These are phyloP conservation scores for Chalciporus piperatus DNA, from an alignment of 768 basidiomycete species.

Conservation along the genomic window DNA sequence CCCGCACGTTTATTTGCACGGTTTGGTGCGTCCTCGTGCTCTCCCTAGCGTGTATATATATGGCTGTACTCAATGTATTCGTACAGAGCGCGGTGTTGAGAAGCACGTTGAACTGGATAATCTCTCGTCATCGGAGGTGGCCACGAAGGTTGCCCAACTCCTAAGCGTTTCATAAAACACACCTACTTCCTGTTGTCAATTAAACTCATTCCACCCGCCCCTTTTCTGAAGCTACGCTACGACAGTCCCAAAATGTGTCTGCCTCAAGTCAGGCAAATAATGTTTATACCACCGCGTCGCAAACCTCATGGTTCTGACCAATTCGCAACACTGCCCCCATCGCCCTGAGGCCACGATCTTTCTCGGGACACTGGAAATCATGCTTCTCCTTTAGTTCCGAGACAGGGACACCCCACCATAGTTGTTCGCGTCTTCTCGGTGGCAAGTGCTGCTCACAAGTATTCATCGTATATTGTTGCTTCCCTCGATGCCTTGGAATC, in stretches of 20 bases:
- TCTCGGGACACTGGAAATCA: constrained; percentile 15
- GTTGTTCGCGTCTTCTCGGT: not conserved
- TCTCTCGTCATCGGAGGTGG: constrained; percentile 68
- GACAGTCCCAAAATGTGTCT: not conserved
- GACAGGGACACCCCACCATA: constrained; percentile 1
- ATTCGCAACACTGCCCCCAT: constrained; percentile 11
- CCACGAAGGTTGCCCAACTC: constrained; percentile 65
- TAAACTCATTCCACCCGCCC: constrained; percentile 4
- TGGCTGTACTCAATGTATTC: constrained; percentile 16
- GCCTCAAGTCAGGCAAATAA: not conserved
- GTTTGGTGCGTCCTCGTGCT: constrained; percentile 59
- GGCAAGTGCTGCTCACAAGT: not conserved
- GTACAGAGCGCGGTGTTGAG: constrained; percentile 74
- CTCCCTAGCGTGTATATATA: constrained; percentile 6
- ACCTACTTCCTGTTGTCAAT: constrained; percentile 2
- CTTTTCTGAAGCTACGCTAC: not conserved
- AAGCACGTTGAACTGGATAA: constrained; percentile 79
- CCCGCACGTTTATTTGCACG: constrained; percentile 82
- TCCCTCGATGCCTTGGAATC: not conserved
- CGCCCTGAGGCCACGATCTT: constrained; percentile 22
- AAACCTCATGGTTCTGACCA: not conserved
- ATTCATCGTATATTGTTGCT: not conserved
- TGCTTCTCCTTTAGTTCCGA: constrained; percentile 12
- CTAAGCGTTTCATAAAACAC: constrained; percentile 34
- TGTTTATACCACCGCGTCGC: not conserved